Evolutionary conservation across 1,284 basidiomycete genomes (phyloP), one percentile per base, ranked within the genome.

Genomic region (Schizopora paradoxa): DNA sequence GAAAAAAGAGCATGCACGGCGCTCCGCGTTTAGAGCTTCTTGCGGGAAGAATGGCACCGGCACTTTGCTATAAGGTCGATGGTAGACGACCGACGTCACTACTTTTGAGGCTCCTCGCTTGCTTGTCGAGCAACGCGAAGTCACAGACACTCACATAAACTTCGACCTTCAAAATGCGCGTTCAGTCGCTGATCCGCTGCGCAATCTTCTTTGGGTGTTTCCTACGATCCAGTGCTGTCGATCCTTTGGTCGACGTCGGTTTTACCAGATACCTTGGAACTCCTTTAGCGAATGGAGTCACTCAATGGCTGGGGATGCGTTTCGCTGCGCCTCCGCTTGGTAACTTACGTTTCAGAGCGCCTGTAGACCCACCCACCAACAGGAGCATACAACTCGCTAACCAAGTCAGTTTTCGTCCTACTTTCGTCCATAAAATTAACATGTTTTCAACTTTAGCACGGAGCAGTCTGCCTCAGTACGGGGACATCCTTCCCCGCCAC

Each of bases 241-340:
- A 45, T 23, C 49, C 52, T 19, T 37, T 50, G 21, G 54, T 56
- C 10, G 45, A 54, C 36, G 43, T 54, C 3, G 54, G 48, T 14
- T 51, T 54, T 31, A 48, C 52, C 6, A 48, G 28, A n/a, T 54
- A 56, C 25, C 41, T 46, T 34, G 54, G 54, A 13, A 54, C 48
- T 7, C 35, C 47, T 18, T 51, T 50, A 6, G 40, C 44, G n/a
- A 56, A 52, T 26, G 54, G 54, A 7, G 41, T 54, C 14, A 54
- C 44, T 36, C 48, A 52, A 38, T 56, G 51, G 43, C 53, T 62
- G 13, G 61, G 60, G 4, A 56, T 63, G 6, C 61, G 59, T 6
- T 63, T 52, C 41, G 61, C 61, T n/a, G 51, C 54, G 10, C 56
- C 61, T 4, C 61, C 61, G 0, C 38, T 56, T 8, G 61, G 60